Evolutionary conservation across 176 grass and related monocot species (phyloP), one percentile per base, ranked within the genome.

Genomic region (Oropetium thomaeum): DNA sequence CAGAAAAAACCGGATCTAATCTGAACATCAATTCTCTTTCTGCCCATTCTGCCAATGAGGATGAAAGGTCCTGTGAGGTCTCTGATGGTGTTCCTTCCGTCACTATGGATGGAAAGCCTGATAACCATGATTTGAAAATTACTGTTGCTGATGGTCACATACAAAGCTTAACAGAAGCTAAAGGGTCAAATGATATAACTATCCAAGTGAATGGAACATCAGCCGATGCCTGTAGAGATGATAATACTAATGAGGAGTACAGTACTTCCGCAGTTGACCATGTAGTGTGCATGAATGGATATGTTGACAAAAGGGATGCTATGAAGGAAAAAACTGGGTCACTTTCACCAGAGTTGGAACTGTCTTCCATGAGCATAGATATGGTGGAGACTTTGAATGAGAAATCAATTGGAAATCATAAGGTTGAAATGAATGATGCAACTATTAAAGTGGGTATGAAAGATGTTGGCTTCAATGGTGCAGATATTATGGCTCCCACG

Each of bases 121-220:
- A 63, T 47, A 82, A 57, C 45, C 35, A 69, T 74, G 78, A 78
- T 53, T 28, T 64, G 28, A 57, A 85, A 73, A 55, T 33, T 53
- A 43, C 5, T 0, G 31, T 79, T 51, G 48, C 47, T 69, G 58
- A 57, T 89, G 47, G 45, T 71, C 34, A 70, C 74, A 58, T 38
- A 52, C 75, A 80, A 76, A 58, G 35, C 20, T 76, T 58, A 70
- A 29, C 28, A 70, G 71, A 87, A 76, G 71, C 22, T 65, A 75
- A 83, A 67, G 42, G 41, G 43, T 76, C 34, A 10, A 40, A 83
- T 69, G 52, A 62, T 74, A 28, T 4, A 52, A 51, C 73, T 61
- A 32, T 23, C 70, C 54, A 17, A 62, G 63, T 65, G 76, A 68
- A 49, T 34, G 64, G 58, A 48, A 70, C 27, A 57, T 54, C 37